Evolutionary conservation across 106 monocot species (phyloP).

Genomic region (Dioscorea zingiberensis): DNA sequence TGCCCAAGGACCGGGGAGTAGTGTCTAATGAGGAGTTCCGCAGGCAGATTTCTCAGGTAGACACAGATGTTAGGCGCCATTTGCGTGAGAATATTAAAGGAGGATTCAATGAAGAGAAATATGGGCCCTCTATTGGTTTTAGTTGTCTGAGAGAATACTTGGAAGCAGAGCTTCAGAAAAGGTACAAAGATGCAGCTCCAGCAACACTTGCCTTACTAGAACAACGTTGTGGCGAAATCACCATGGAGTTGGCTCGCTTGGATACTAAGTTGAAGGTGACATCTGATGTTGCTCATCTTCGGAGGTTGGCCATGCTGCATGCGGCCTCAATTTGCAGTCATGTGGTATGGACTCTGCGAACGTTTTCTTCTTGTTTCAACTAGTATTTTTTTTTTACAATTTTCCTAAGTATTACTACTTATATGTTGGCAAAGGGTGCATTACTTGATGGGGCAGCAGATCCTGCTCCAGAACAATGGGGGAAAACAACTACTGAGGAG

Average conservation of each 20-base stretch:
- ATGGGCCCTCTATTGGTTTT: constrained; percentile 72
- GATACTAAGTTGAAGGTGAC: constrained; percentile 81
- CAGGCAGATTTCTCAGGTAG: constrained; percentile 89
- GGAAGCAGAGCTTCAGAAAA: constrained; percentile 87
- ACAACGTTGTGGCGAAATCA: constrained; percentile 78
- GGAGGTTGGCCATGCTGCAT: constrained; percentile 82
- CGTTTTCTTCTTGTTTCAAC: neutral
- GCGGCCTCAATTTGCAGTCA: constrained; percentile 81
- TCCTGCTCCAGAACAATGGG: constrained; percentile 97
- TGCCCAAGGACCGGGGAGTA: constrained; percentile 88
- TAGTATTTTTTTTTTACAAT: neutral
- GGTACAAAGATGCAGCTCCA: constrained; percentile 96
- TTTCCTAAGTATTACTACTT: neutral
- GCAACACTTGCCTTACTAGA: constrained; percentile 91
- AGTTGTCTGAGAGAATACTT: constrained; percentile 62
- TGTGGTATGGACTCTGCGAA: constrained; percentile 46
- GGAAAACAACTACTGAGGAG: constrained; percentile 80
- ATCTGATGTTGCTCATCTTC: constrained; percentile 79
- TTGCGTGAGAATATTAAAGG: constrained; percentile 79
- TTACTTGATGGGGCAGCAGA: constrained; percentile 94
- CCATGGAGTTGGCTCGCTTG: constrained; percentile 47
- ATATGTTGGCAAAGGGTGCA: constrained; percentile 42
- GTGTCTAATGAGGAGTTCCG: constrained; percentile 93
- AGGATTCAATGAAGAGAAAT: constrained; percentile 95
- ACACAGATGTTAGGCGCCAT: constrained; percentile 63